phyloP scores from a whole-genome alignment of 2,329 filamentous ascomycete genomes.

The Sclerotinia nivalis region DNA sequence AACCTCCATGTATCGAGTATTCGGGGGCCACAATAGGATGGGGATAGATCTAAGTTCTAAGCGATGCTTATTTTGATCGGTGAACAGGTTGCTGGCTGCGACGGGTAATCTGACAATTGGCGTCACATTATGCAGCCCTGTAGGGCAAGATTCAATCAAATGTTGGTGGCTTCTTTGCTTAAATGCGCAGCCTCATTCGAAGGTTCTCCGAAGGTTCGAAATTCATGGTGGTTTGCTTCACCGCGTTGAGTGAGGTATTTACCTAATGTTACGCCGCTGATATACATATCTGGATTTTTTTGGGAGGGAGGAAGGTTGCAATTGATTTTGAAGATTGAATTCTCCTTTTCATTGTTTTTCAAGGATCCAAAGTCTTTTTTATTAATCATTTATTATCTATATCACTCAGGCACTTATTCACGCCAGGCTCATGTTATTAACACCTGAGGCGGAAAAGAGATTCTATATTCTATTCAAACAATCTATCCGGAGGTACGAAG shows the following conservation, averaged over 20 bases:
- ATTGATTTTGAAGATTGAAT: background rate
- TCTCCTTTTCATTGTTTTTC: background rate
- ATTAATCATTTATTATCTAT: background rate
- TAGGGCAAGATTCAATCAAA: background rate
- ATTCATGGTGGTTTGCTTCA: conserved; percentile 9
- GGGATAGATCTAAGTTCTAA: background rate
- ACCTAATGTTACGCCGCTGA: background rate
- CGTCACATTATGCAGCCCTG: conserved; percentile 23
- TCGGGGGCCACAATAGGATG: conserved; percentile 9
- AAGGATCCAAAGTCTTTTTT: background rate
- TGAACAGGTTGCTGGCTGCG: conserved; percentile 13
- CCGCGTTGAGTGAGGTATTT: conserved; percentile 17
- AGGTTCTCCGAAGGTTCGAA: background rate
- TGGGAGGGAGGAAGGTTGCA: background rate
- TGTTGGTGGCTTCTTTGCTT: background rate
- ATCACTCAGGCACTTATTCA: conserved; percentile 20
- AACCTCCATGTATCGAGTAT: conserved; percentile 8
- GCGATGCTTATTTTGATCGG: conserved; percentile 24
- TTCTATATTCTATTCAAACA: background rate
- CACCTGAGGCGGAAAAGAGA: conserved; percentile 17
- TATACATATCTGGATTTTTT: background rate
- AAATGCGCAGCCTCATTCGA: background rate
- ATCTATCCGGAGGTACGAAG: background rate
- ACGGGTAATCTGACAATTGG: conserved; percentile 18
- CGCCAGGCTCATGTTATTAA: conserved; percentile 13